Evolutionary conservation across 768 basidiomycete species (phyloP).

Genomic region (Tephrocybe sp.): DNA sequence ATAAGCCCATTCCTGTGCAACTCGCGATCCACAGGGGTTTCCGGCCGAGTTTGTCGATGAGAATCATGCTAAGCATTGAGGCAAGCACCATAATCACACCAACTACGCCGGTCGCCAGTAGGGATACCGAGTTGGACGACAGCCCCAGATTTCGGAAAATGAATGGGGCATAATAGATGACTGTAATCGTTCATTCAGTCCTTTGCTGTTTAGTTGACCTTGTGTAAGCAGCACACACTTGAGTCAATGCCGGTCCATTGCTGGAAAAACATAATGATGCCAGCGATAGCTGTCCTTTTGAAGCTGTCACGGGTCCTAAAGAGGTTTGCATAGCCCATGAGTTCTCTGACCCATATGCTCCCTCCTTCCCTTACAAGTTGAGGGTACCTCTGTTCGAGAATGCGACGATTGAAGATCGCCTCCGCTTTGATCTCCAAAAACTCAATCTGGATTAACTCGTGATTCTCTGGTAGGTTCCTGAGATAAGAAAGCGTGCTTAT

Average conservation of each 20-base stretch:
- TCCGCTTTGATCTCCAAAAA: conserved; percentile 32
- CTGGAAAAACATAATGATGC: conserved; percentile 19
- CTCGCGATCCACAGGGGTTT: conserved; percentile 40
- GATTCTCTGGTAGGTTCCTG: conserved; percentile 30
- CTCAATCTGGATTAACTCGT: conserved; percentile 34
- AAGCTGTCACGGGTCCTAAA: conserved; percentile 18
- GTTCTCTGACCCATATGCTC: conserved; percentile 14
- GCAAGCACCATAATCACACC: conserved; percentile 30
- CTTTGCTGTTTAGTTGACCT: conserved; percentile 8
- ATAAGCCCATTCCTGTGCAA: conserved; percentile 30
- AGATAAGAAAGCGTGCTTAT: conserved; percentile 31
- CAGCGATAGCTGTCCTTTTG: conserved; percentile 15
- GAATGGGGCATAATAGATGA: conserved; percentile 20
- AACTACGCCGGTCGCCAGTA: conserved; percentile 41
- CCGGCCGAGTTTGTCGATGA: conserved; percentile 37
- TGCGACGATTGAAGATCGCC: conserved; percentile 14
- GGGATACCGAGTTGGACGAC: conserved; percentile 36
- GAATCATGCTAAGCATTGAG: conserved; percentile 34
- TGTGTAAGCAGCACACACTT: conserved; percentile 12
- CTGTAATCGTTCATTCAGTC: conserved; percentile 1
- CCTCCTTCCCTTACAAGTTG: conserved; percentile 16
- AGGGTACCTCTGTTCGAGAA: conserved; percentile 22
- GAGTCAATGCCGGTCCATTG: conserved; percentile 27
- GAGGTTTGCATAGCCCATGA: conserved; percentile 17
- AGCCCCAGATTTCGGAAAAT: conserved; percentile 43